These are phyloP conservation scores for Orobanche coerulescens DNA, from an alignment of 257 asterid species.

Conservation along the genomic window DNA sequence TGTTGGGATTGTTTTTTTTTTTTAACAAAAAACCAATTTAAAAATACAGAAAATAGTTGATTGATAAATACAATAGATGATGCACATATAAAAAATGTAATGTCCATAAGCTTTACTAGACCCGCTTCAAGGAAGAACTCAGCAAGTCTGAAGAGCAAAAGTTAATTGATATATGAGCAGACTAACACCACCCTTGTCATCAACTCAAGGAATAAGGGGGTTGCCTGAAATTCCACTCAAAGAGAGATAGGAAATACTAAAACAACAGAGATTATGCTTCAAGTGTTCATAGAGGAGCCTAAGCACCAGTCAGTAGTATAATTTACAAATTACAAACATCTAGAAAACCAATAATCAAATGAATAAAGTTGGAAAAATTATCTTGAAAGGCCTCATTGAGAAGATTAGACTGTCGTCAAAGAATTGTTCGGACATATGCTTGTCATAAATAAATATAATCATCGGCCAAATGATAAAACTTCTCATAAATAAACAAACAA, in stretches of 20 bases:
- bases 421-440: constrained; percentile 26
- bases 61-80: too few species aligned
- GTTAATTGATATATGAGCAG: constrained; percentile 42
- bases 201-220: constrained; percentile 59
- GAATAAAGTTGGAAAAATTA: too few species aligned
- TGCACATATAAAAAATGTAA: not conserved
- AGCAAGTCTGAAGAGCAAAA: constrained; percentile 82
- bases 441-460: constrained; percentile 21
- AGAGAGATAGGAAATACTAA: constrained; percentile 18
- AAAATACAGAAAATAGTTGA: too few species aligned
- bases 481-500: not conserved
- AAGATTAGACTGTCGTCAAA: constrained; percentile 12
- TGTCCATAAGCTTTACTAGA: not conserved
- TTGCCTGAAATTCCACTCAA: constrained; percentile 44
- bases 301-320: too few species aligned
- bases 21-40: not conserved
- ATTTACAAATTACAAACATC: too few species aligned
- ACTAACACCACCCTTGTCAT: constrained; percentile 64
- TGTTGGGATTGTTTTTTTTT: too few species aligned
- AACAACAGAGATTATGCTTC: too few species aligned
- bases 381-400: not conserved
- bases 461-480: not conserved
- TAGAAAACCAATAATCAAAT: too few species aligned
- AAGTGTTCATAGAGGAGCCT: too few species aligned
- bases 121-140: constrained; percentile 22